Base-by-base conservation (phyloP, 495 filamentous ascomycete species). In the Annulohypoxylon maeteangense region DNA sequence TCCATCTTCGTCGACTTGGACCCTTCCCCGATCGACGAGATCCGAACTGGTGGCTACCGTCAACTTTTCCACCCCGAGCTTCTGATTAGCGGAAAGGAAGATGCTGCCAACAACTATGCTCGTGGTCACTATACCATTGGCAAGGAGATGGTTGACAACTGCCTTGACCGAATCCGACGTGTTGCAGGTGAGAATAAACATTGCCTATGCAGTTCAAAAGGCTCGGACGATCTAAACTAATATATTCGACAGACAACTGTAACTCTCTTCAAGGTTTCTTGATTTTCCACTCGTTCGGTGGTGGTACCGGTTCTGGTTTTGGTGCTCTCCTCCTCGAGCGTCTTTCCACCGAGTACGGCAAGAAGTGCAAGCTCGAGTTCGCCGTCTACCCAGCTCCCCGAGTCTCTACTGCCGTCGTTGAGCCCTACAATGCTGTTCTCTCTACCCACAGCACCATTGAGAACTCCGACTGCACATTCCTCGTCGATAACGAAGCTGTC, bases 301-400 rank as follows among this genome's bases (percentile, higher is more conserved):
- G 93, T 79, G 93, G 93, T 83, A 97, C 93, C 68, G 93, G 93
- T 57, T 97, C 93, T 66, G 93, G 93, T 56, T 97, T 96, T 72
- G 93, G 93, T 80, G 91, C 93, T 63, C 88, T 96, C 23, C 85
- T 97, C 62, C 88, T 95, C 51, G 93, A 97, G 83, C 92, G 92
- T 68, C 90, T 97, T 34, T 90, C 93, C 25, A 90, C 90, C 70
- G 93, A 96, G 80, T 97, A 95, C 76, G 92, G 90, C 80, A 96
- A 95, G 89, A 97, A 97, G 87, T 93, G 89, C 84, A 97, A 97
- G 86, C 90, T 97, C 50, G 93, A 97, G 80, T 97, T 97, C 81
- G 88, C 92, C 48, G 88, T 97, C 74, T 97, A 96, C 82, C 93
- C 93, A 20, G 90, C 93, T 32, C 93, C 93, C 45, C 90, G 91